Base-by-base conservation (phyloP, 352 stramenopile genomes). In the Phytophthora hybrid region DNA sequence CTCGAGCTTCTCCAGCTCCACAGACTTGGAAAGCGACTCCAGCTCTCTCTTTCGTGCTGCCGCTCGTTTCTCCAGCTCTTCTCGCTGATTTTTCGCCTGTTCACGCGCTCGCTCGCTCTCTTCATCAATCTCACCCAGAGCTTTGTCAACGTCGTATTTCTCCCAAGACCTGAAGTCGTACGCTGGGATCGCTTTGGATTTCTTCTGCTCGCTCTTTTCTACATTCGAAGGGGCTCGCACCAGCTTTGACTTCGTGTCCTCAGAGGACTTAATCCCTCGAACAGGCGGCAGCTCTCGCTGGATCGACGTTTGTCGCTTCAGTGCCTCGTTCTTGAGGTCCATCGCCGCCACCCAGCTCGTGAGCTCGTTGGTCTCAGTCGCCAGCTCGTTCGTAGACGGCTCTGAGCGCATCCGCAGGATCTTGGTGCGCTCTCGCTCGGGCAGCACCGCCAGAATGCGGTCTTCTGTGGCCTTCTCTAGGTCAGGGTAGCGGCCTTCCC, bases 141-240 rank as follows among this genome's bases (percentile, higher is more conserved):
- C 91, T 47, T 84, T 69, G 47, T 98, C 91, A 9, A 93, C 90
- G 31, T 98, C 82, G 71, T 96, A 98, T 65, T 97, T 97, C 54
- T 98, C 90, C 94, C 94, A 98, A 26, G 90, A 84, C 5, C 91
- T 83, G 53, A 98, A 98, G 73, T 98, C 93, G 77, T 98, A 97
- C 10, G 91, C 92, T 44, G 79, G 84, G 53, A 96, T 96, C 18
- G 84, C 71, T 19, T 81, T 77, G 18, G 54, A 41, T 41, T 77
- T 75, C 64, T 78, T 71, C 19, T 69, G 39, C 46, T 77, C 62
- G 3, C 51, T 46, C 32, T 69, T 67, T 47, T 63, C 56, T 46
- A 9, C 23, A 59, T 26, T 62, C 13, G 26, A 44, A 21, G 46
- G 52, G 31, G 41, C 46, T 8, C 41, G 41, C 23, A 69, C 51